Conservation (phyloP, 2,329 filamentous ascomycete species). For the Cytospora piceicola region DNA sequence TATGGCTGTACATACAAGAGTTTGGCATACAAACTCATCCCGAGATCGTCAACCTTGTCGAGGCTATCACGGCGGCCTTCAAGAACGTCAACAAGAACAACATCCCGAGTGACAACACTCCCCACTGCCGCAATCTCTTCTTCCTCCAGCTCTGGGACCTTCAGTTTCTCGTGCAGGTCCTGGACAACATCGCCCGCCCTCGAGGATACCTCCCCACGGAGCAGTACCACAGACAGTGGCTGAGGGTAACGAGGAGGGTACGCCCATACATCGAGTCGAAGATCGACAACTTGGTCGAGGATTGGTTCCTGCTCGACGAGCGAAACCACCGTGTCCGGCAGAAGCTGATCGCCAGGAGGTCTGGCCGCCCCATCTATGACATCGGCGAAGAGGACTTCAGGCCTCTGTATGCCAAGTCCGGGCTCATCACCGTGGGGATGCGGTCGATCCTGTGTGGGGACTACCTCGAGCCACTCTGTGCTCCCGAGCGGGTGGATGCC, state of each 20-base stretch:
- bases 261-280: background rate
- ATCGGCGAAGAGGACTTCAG: slow-evolving; percentile 15
- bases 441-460: slow-evolving; percentile 9
- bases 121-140: slow-evolving; percentile 1
- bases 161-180: background rate
- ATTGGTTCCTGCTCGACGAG: slow-evolving; percentile 21
- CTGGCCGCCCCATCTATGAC: slow-evolving; percentile 2
- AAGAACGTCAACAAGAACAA: background rate
- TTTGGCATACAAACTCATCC: background rate
- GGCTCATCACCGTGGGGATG: background rate
- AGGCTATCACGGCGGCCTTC: slow-evolving; percentile 1
- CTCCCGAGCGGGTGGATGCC: background rate
- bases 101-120: background rate
- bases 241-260: background rate
- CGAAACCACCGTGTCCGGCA: slow-evolving; percentile 11
- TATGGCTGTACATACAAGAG: slow-evolving; percentile 2
- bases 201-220: background rate
- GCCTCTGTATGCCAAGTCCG: slow-evolving; percentile 3
- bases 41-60: slow-evolving; percentile 8
- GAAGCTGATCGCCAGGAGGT: background rate
- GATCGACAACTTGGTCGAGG: background rate
- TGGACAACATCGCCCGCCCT: background rate
- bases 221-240: slow-evolving; percentile 6
- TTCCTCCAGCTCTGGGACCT: slow-evolving; percentile 14
- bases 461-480: slow-evolving; percentile 3